Percentiles rank a stretch among this genome's conserved stretches.
phyloP scores from a whole-genome alignment of 495 filamentous ascomycete genomes.

The Clohesyomyces aquaticus region DNA sequence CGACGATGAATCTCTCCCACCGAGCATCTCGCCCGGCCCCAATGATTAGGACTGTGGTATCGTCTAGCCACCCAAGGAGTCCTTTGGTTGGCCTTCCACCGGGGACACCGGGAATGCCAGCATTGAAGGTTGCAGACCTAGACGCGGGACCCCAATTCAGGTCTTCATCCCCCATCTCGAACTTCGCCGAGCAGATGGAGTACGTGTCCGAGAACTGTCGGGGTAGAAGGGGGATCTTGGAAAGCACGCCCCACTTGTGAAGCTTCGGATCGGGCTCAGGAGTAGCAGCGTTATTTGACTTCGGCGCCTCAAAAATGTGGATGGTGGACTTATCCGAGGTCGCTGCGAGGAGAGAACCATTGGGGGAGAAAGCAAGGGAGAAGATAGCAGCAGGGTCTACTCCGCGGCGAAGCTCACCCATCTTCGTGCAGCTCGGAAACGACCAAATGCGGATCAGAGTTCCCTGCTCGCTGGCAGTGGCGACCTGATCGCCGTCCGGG shows the following conservation, averaged over 20 bases:
- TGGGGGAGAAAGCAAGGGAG: constrained; percentile 83
- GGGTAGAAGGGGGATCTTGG: constrained; percentile 77
- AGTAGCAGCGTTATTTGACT: neutral
- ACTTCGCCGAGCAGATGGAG: constrained; percentile 71
- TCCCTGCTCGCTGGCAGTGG: constrained; percentile 89
- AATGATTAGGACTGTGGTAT: constrained; percentile 70
- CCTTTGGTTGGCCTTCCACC: constrained; percentile 69
- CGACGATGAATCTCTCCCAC: constrained; percentile 82
- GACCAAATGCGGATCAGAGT: constrained; percentile 86
- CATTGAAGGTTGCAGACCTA: constrained; percentile 35
- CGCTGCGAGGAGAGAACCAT: constrained; percentile 75
- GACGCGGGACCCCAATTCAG: constrained; percentile 29
- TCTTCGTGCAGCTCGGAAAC: constrained; percentile 72
- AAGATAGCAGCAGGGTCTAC: constrained; percentile 87
- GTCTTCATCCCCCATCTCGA: constrained; percentile 77
- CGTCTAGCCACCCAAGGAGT: constrained; percentile 73
- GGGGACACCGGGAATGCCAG: constrained; percentile 48
- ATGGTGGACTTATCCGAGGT: constrained; percentile 97
- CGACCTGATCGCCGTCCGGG: constrained; percentile 76
- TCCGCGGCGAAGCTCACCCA: constrained; percentile 84
- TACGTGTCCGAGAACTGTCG: constrained; percentile 83
- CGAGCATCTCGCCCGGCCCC: constrained; percentile 79
- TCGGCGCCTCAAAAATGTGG: constrained; percentile 82
- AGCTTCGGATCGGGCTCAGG: constrained; percentile 25
- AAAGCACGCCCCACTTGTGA: constrained; percentile 76